Conservation (phyloP, 257 asterid species). For the Scutellaria minor region DNA sequence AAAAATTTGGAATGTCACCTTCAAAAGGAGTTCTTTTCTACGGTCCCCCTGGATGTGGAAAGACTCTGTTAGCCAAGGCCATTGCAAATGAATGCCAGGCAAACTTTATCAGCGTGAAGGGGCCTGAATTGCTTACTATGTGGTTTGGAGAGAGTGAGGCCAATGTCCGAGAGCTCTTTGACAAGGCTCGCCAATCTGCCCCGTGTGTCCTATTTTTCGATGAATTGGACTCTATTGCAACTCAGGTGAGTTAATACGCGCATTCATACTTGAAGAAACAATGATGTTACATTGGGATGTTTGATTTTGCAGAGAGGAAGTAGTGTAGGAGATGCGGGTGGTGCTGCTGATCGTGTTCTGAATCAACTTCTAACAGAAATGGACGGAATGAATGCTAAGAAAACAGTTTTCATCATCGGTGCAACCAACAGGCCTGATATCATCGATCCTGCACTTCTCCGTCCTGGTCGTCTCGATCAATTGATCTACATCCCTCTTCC, state of each 20-base stretch:
- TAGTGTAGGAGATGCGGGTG: conserved; percentile 68
- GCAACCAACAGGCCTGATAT: conserved; percentile 74
- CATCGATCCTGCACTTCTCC: conserved; percentile 64
- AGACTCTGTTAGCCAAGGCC: conserved; percentile 67
- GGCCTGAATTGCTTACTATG: conserved; percentile 73
- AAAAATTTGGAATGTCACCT: conserved; percentile 75
- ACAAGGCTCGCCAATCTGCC: conserved; percentile 75
- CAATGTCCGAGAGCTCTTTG: conserved; percentile 65
- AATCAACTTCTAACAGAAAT: conserved; percentile 66
- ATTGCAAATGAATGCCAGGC: conserved; percentile 75
- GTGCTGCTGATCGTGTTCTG: conserved; percentile 69
- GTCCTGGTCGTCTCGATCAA: conserved; percentile 71
- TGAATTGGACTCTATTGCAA: conserved; percentile 75
- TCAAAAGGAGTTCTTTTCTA: conserved; percentile 69
- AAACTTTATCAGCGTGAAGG: conserved; percentile 66
- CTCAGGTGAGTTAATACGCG: conserved; percentile 48
- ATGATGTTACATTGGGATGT: too few relatives aligned
- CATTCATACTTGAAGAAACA: too few relatives aligned
- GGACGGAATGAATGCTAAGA: conserved; percentile 74
- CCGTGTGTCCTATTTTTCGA: conserved; percentile 80
- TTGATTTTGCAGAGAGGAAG: conserved; percentile 59
- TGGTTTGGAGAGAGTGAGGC: conserved; percentile 83
- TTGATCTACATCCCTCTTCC: conserved; percentile 72
- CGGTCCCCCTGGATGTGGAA: conserved; percentile 79
- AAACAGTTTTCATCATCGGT: conserved; percentile 68